These are phyloP conservation scores for Platanus orientalis DNA, from an alignment of 164 flowering plant species.

Conservation along the genomic window DNA sequence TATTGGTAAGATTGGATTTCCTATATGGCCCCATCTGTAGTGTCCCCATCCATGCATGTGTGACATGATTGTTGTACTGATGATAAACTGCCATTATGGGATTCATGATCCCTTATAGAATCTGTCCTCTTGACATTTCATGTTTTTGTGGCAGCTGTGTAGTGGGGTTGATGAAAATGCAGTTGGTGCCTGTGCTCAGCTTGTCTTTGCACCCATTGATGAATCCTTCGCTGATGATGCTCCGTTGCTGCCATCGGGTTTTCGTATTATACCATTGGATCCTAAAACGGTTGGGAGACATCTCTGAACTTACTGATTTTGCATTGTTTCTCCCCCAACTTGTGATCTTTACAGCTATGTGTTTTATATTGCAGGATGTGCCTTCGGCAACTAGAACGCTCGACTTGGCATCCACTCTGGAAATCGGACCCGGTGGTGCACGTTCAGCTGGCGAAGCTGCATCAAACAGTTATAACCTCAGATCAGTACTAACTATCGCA, in stretches of 20 bases:
- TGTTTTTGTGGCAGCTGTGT: slow-evolving; percentile 51
- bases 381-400: slow-evolving; percentile 57
- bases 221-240: slow-evolving; percentile 85
- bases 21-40: too few relatives aligned
- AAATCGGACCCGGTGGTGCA: slow-evolving; percentile 50
- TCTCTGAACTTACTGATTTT: neutral
- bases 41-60: too few relatives aligned
- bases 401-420: slow-evolving; percentile 81
- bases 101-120: too few relatives aligned
- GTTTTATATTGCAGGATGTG: slow-evolving; percentile 38
- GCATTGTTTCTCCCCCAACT: neutral
- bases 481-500: slow-evolving; percentile 81
- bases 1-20: neutral
- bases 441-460: slow-evolving; percentile 40
- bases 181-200: slow-evolving; percentile 73
- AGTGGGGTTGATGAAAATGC: slow-evolving; percentile 84
- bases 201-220: slow-evolving; percentile 84
- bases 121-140: neutral
- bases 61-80: too few relatives aligned
- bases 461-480: slow-evolving; percentile 29
- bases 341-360: neutral
- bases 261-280: slow-evolving; percentile 74
- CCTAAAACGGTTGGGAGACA: slow-evolving; percentile 53
- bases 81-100: too few relatives aligned
- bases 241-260: slow-evolving; percentile 77